Percentiles rank a stretch among this genome's conserved stretches.
Evolutionary conservation across 192 early-diverging fungal genomes (phyloP).

Genomic region (Entomortierella beljakovae): DNA sequence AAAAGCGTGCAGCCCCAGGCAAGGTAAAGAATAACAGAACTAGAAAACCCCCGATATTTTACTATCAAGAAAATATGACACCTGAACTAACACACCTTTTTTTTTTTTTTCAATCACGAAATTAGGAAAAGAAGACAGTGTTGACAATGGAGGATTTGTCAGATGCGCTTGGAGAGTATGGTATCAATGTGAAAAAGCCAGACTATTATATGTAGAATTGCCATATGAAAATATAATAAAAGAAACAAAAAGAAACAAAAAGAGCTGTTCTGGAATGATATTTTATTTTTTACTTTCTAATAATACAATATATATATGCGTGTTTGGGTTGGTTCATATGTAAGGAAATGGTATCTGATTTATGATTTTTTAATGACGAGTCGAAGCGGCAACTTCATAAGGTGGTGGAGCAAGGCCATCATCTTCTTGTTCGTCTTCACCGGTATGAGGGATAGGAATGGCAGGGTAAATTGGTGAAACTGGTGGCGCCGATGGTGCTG

Average conservation of each 20-base stretch:
- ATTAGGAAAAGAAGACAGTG: constrained; percentile 85
- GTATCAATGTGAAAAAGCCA: constrained; percentile 95
- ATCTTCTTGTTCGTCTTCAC: not conserved
- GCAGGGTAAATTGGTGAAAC: not conserved
- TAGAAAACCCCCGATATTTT: not conserved
- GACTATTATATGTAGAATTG: constrained; percentile 75
- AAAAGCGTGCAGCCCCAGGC: constrained; percentile 48
- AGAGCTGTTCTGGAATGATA: not conserved
- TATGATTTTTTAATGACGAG: not conserved
- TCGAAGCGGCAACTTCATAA: constrained; percentile 11
- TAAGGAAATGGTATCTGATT: not conserved
- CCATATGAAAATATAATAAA: not conserved
- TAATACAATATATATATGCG: too few species aligned
- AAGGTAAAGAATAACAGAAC: constrained; percentile 39
- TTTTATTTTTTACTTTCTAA: too few species aligned
- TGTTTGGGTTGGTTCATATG: not conserved
- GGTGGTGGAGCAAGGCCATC: constrained; percentile 22
- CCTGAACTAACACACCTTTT: not conserved
- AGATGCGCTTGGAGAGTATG: constrained; percentile 90
- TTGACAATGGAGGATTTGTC: constrained; percentile 95
- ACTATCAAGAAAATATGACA: not conserved
- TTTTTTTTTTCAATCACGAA: not conserved
- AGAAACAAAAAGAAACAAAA: not conserved
- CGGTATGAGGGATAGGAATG: too few species aligned
- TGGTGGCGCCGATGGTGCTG: not conserved